Percentiles rank a stretch among this genome's conserved stretches.
Evolutionary conservation across 163 green algal species (phyloP).

Genomic region (Chlamydomonas reinhardtii): DNA sequence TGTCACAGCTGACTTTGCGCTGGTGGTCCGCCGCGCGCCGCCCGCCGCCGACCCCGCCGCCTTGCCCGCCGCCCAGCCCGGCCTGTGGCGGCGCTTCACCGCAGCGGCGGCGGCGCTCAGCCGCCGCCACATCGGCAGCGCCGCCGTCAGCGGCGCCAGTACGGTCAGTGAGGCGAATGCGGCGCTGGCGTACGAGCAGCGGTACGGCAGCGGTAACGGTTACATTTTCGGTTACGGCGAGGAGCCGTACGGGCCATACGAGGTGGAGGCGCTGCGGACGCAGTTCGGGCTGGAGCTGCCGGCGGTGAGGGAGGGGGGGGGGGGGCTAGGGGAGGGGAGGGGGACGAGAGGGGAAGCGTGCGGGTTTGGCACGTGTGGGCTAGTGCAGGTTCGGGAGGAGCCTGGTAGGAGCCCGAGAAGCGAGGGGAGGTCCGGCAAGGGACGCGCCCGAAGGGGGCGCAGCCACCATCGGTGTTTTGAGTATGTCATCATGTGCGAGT

Average conservation of each 20-base stretch:
- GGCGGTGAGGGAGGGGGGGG: neutral
- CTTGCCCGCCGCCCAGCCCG: slow-evolving; percentile 51
- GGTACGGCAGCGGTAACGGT: too few species aligned
- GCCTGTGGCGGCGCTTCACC: slow-evolving; percentile 58
- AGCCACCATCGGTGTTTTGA: too few species aligned
- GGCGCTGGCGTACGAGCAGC: too few species aligned
- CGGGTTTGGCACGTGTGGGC: too few species aligned
- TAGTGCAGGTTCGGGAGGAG: too few species aligned
- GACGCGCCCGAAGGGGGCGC: too few species aligned
- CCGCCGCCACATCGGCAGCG: neutral
- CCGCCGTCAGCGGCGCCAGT: too few species aligned
- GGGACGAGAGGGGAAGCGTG: neutral
- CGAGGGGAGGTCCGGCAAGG: too few species aligned
- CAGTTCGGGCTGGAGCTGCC: slow-evolving; percentile 3
- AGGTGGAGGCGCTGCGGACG: slow-evolving; percentile 1
- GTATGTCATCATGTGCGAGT: too few species aligned
- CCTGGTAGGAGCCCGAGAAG: too few species aligned
- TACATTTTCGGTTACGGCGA: too few species aligned
- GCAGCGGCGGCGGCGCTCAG: slow-evolving; percentile 15
- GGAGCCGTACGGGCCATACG: slow-evolving; percentile 26
- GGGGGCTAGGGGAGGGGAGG: neutral
- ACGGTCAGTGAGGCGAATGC: too few species aligned
- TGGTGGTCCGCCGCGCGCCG: slow-evolving; percentile 63
- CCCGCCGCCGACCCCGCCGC: slow-evolving; percentile 36
- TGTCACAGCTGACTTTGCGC: slow-evolving; percentile 65